Evolutionary conservation across 306 rosid genomes (phyloP).

Genomic region (Phaseolus lunatus): DNA sequence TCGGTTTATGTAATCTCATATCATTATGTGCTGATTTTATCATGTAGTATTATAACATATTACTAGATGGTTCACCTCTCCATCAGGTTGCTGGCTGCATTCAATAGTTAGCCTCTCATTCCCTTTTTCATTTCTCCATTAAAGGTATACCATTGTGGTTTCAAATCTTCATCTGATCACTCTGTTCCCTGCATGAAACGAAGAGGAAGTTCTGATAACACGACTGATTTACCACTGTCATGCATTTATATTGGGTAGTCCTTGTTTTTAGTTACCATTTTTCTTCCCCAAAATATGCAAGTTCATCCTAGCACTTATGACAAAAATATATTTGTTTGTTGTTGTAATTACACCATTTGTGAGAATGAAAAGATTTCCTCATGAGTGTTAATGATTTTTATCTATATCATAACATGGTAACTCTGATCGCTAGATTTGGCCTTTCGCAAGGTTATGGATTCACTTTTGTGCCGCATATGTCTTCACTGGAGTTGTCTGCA

Average conservation of each 20-base stretch:
- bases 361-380: slow-evolving; percentile 27
- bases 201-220: slow-evolving; percentile 29
- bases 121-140: not conserved
- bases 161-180: slow-evolving; percentile 7
- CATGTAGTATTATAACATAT: not conserved
- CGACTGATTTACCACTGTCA: slow-evolving; percentile 18
- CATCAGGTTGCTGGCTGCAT: slow-evolving; percentile 1
- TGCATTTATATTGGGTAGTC: slow-evolving; percentile 30
- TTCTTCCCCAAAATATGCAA: slow-evolving; percentile 4
- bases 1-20: not conserved
- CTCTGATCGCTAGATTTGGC: slow-evolving; percentile 59
- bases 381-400: slow-evolving; percentile 27
- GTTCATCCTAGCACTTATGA: not conserved
- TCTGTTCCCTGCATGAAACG: slow-evolving; percentile 6
- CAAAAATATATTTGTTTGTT: not conserved
- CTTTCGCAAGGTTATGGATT: slow-evolving; percentile 84
- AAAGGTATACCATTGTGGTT: not conserved
- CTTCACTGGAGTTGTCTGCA: slow-evolving; percentile 79
- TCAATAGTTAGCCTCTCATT: not conserved
- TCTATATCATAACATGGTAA: slow-evolving; percentile 42
- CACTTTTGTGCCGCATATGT: slow-evolving; percentile 78
- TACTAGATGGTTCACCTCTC: not conserved
- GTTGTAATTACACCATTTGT: slow-evolving; percentile 11
- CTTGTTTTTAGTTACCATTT: not conserved
- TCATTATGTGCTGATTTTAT: not conserved